phyloP scores from a whole-genome alignment of 1,139 yeast species.

The Pneumocystis wakefieldiae region DNA sequence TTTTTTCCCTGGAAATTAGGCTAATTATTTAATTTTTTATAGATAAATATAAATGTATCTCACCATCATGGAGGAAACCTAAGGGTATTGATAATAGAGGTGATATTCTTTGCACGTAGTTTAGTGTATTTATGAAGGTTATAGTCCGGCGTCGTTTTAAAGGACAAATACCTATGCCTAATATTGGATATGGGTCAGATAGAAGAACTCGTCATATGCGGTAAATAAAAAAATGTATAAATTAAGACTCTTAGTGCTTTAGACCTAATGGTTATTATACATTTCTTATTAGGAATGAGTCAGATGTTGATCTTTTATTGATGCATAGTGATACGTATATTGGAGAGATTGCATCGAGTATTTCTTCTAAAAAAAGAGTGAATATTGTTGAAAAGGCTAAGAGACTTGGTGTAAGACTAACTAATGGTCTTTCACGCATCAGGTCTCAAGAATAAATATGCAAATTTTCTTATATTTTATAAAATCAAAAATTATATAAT shows the following conservation, averaged over 20 bases:
- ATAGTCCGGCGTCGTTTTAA: constrained; percentile 87
- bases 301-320: constrained; percentile 88
- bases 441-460: not conserved
- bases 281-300: constrained; percentile 79
- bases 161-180: constrained; percentile 98
- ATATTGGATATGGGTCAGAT: constrained; percentile 99
- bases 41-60: not conserved
- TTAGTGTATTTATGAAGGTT: not conserved
- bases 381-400: constrained; percentile 93
- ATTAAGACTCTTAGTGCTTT: not conserved
- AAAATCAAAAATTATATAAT: not conserved
- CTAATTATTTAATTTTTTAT: not conserved
- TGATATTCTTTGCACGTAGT: not conserved
- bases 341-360: constrained; percentile 98
- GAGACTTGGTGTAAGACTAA: constrained; percentile 79
- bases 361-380: constrained; percentile 96
- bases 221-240: constrained; percentile 10
- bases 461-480: not conserved
- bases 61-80: constrained; percentile 96
- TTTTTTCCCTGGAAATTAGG: not conserved
- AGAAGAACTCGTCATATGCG: constrained; percentile 91
- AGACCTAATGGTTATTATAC: constrained; percentile 94
- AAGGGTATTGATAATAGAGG: constrained; percentile 98
- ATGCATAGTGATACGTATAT: constrained; percentile 98
- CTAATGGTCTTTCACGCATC: not conserved